A percentile compares a stretch with the other conserved stretches of the same genome.
These are phyloP conservation scores for Papiliotrema laurentii DNA, from an alignment of 1,284 basidiomycete genomes.

Conservation along the genomic window DNA sequence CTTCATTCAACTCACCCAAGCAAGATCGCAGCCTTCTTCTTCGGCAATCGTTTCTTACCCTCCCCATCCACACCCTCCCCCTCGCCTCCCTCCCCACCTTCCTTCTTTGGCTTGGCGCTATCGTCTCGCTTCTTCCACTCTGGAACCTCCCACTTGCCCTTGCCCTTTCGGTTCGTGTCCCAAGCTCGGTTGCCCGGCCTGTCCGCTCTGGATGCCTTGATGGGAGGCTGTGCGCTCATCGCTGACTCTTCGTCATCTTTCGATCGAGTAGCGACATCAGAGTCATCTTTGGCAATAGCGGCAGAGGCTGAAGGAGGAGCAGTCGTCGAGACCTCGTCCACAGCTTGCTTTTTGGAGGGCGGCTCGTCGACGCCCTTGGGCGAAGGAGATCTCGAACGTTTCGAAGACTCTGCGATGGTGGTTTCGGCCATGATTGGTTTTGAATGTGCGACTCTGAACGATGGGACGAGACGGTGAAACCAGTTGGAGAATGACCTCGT, in stretches of 20 bases:
- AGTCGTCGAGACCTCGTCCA: background rate
- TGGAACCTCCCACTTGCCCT: conserved; percentile 8
- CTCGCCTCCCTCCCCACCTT: conserved; percentile 1
- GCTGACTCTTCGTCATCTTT: background rate
- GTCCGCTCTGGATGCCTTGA: background rate
- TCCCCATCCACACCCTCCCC: conserved; percentile 10
- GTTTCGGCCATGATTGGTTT: background rate
- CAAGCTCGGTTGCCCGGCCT: conserved; percentile 1
- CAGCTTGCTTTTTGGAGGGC: background rate
- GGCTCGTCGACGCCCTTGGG: background rate
- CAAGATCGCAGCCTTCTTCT: conserved; percentile 55
- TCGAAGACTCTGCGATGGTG: conserved; percentile 6
- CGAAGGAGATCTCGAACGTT: conserved; percentile 11
- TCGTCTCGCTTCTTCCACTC: background rate
- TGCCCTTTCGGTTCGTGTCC: conserved; percentile 7
- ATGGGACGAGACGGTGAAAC: too few relatives aligned
- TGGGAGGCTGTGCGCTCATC: background rate
- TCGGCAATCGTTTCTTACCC: conserved; percentile 48
- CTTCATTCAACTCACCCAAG: conserved; percentile 47
- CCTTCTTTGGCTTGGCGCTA: background rate
- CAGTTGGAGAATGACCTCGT: background rate
- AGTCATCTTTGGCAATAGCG: background rate
- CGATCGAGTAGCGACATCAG: background rate
- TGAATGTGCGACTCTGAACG: too few relatives aligned
- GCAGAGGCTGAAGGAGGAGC: background rate